Conservation (phyloP, 371 early-diverging fungal species). For the Choanephora cucurbitarum region DNA sequence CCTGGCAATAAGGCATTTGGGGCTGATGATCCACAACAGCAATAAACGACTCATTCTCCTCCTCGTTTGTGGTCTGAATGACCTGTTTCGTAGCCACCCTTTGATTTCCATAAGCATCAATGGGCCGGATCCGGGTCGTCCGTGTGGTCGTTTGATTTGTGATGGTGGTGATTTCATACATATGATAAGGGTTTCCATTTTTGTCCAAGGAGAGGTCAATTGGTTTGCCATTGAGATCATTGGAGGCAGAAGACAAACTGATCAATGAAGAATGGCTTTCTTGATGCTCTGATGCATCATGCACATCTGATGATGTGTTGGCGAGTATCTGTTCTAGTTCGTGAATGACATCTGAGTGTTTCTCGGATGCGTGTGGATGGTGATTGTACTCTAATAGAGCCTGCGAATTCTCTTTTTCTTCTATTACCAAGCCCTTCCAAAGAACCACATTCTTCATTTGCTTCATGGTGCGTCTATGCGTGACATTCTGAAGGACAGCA, state of each 20-base stretch:
- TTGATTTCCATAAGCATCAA: slow-evolving; percentile 23
- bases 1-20: not conserved
- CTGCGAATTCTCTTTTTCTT: slow-evolving; percentile 27
- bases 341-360: slow-evolving; percentile 34
- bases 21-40: slow-evolving; percentile 33
- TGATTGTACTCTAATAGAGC: not conserved
- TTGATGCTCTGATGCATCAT: not conserved
- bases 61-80: slow-evolving; percentile 35
- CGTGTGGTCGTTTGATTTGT: slow-evolving; percentile 34
- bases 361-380: not conserved
- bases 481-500: slow-evolving; percentile 79
- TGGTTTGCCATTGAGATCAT: slow-evolving; percentile 4
- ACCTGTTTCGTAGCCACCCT: slow-evolving; percentile 32
- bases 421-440: slow-evolving; percentile 48
- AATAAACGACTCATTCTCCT: slow-evolving; percentile 38
- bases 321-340: slow-evolving; percentile 42
- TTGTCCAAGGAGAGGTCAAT: slow-evolving; percentile 10
- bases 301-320: slow-evolving; percentile 1
- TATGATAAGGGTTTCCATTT: slow-evolving; percentile 23
- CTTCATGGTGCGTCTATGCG: slow-evolving; percentile 54
- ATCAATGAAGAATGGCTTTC: slow-evolving; percentile 4
- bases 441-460: slow-evolving; percentile 39
- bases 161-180: slow-evolving; percentile 43
- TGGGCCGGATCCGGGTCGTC: slow-evolving; percentile 43
- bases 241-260: slow-evolving; percentile 6